phyloP scores from a whole-genome alignment of 768 basidiomycete species.

The Inosperma sp. region DNA sequence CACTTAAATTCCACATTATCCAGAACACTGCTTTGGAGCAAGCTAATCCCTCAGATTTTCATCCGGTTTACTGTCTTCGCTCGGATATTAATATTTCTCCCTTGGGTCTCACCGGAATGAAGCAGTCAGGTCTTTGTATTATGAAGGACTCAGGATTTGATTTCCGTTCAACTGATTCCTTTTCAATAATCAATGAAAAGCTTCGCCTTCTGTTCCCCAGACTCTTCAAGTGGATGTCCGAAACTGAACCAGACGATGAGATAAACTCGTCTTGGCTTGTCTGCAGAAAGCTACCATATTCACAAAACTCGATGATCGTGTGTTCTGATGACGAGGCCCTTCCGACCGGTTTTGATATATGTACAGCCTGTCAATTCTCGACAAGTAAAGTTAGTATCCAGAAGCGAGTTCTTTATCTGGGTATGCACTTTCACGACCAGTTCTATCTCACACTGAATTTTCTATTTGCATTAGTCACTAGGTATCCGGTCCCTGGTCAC shows the following conservation, averaged over 20 bases:
- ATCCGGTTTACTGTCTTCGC: slow-evolving; percentile 9
- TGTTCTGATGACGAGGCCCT: slow-evolving; percentile 10
- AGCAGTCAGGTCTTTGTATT: slow-evolving; percentile 13
- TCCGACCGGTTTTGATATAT: slow-evolving; percentile 7
- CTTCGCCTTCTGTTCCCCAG: slow-evolving; percentile 5
- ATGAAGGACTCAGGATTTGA: slow-evolving; percentile 6
- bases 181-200: slow-evolving; percentile 8
- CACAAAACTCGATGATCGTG: background rate
- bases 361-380: slow-evolving; percentile 7
- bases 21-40: background rate
- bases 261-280: slow-evolving; percentile 8
- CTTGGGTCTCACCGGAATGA: slow-evolving; percentile 13
- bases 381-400: slow-evolving; percentile 6
- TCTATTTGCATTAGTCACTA: slow-evolving; percentile 2
- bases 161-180: slow-evolving; percentile 7
- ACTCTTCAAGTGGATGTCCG: slow-evolving; percentile 9
- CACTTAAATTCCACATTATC: background rate
- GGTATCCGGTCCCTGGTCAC: background rate
- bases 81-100: slow-evolving; percentile 11
- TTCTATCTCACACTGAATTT: background rate
- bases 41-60: background rate
- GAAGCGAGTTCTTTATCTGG: slow-evolving; percentile 10
- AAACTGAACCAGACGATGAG: background rate
- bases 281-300: slow-evolving; percentile 7
- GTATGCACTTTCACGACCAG: background rate